These are phyloP conservation scores for Dillenia suffruticosa DNA, from an alignment of 164 flowering plant genomes.

Conservation along the genomic window DNA sequence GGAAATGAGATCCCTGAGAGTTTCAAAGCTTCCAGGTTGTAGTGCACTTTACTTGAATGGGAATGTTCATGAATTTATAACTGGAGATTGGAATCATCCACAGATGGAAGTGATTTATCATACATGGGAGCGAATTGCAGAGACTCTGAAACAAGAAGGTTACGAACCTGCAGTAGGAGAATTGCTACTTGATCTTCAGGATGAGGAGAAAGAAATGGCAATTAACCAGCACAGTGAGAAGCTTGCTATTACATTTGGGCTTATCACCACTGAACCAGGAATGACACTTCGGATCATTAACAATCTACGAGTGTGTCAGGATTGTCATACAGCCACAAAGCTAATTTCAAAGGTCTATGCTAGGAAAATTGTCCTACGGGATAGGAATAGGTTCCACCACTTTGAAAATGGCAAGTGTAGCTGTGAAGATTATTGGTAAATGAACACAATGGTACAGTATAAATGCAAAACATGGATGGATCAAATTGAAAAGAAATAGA, in stretches of 20 bases:
- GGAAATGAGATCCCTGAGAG: conserved; percentile 30
- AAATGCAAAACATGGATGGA: too few relatives aligned
- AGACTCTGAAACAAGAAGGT: conserved; percentile 27
- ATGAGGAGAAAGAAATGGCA: conserved; percentile 27
- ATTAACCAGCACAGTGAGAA: conserved; percentile 32
- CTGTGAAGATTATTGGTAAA: conserved; percentile 34
- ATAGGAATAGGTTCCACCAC: conserved; percentile 32
- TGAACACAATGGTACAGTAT: too few relatives aligned
- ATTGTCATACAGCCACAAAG: conserved; percentile 34
- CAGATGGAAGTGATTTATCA: conserved; percentile 18
- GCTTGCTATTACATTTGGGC: conserved; percentile 29
- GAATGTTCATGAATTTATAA: conserved; percentile 33
- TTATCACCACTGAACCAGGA: conserved; percentile 26
- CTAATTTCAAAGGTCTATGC: conserved; percentile 32
- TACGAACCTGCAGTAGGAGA: conserved; percentile 21
- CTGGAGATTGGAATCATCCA: conserved; percentile 30
- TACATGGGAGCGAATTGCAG: conserved; percentile 19
- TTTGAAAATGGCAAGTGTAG: conserved; percentile 35
- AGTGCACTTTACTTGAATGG: conserved; percentile 35
- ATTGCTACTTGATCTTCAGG: conserved; percentile 28
- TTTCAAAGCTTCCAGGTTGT: conserved; percentile 42
- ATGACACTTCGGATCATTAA: conserved; percentile 22
- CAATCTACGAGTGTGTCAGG: conserved; percentile 36
- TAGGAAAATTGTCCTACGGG: conserved; percentile 30
- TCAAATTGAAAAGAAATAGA: too few relatives aligned